A percentile compares a stretch with the other conserved stretches of the same genome.
Conservation (phyloP, 2,329 filamentous ascomycete genomes). For the Acephala macrosclerotiorum region DNA sequence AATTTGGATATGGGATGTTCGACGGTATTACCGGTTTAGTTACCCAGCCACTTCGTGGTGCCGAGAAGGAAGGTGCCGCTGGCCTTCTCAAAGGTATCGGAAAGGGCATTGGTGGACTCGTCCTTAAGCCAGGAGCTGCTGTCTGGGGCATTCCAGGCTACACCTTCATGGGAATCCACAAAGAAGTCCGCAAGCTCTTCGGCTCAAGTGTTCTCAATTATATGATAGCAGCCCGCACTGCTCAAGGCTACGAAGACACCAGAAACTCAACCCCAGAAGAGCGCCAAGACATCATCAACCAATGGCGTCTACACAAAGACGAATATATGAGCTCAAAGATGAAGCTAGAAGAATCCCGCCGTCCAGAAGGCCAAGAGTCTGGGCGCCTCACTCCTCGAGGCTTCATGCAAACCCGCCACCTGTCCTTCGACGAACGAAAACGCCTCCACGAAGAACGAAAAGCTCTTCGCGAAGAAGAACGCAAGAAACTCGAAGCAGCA, state of each 20-base stretch:
- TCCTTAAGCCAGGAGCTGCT: slow-evolving; percentile 81
- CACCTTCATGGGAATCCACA: slow-evolving; percentile 82
- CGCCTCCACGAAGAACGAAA: slow-evolving; percentile 57
- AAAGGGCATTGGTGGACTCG: slow-evolving; percentile 81
- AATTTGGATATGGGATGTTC: slow-evolving; percentile 67
- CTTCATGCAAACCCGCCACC: slow-evolving; percentile 56
- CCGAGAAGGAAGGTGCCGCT: slow-evolving; percentile 66
- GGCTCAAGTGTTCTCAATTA: slow-evolving; percentile 78
- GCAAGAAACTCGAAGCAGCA: slow-evolving; percentile 34
- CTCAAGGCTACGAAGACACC: slow-evolving; percentile 76
- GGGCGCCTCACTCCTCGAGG: slow-evolving; percentile 47
- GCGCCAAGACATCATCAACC: slow-evolving; percentile 66
- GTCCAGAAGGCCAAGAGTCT: slow-evolving; percentile 39
- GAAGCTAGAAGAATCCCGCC: slow-evolving; percentile 41
- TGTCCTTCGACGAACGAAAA: slow-evolving; percentile 60
- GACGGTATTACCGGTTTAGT: slow-evolving; percentile 70
- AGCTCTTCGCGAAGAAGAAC: slow-evolving; percentile 39
- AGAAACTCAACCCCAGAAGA: slow-evolving; percentile 62
- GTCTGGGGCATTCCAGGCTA: slow-evolving; percentile 80
- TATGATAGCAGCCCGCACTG: slow-evolving; percentile 77
- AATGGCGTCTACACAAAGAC: slow-evolving; percentile 53
- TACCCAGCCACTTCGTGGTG: slow-evolving; percentile 63
- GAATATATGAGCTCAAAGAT: slow-evolving; percentile 49
- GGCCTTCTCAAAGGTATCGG: slow-evolving; percentile 83
- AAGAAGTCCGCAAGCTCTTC: slow-evolving; percentile 75